Conservation (phyloP, 805 yeast genomes). For the Yarrowia bubula region DNA sequence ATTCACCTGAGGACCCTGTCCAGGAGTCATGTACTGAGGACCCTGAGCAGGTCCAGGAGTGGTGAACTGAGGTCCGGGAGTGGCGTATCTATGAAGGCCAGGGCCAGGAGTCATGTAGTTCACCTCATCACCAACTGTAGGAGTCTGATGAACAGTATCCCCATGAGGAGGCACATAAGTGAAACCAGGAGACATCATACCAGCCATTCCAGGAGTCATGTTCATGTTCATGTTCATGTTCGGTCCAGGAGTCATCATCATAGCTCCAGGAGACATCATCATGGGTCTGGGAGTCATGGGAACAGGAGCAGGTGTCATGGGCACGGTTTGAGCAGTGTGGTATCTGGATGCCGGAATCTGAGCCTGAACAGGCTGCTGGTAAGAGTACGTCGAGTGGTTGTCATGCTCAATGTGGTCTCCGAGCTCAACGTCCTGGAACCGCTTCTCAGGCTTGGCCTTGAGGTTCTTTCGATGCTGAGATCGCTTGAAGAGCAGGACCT, state of each 20-base stretch:
- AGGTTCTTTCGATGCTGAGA: constrained; percentile 10
- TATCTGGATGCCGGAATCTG: not conserved
- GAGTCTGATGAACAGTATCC: not conserved
- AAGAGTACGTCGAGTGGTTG: constrained; percentile 32
- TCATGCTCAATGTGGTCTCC: constrained; percentile 33
- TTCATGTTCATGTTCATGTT: not conserved
- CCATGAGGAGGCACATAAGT: constrained; percentile 11
- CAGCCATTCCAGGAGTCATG: constrained; percentile 5
- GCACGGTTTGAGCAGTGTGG: not conserved
- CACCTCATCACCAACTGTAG: constrained; percentile 3
- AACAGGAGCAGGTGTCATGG: not conserved
- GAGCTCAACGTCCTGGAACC: constrained; percentile 35
- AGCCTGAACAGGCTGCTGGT: constrained; percentile 15
- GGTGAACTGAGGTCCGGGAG: no score
- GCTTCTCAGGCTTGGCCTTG: constrained; percentile 30
- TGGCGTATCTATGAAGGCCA: not conserved
- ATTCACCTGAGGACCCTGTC: not conserved
- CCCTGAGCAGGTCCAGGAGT: no score
- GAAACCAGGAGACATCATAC: constrained; percentile 10
- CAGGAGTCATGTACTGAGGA: not conserved
- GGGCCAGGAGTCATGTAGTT: not conserved
- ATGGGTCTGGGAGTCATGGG: not conserved
- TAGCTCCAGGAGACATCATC: not conserved
- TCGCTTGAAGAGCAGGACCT: constrained; percentile 52
- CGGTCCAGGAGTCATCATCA: not conserved